Percentiles rank a stretch among this genome's conserved stretches.
Evolutionary conservation across 345 rosid species (phyloP).

Genomic region (Populus tremula): DNA sequence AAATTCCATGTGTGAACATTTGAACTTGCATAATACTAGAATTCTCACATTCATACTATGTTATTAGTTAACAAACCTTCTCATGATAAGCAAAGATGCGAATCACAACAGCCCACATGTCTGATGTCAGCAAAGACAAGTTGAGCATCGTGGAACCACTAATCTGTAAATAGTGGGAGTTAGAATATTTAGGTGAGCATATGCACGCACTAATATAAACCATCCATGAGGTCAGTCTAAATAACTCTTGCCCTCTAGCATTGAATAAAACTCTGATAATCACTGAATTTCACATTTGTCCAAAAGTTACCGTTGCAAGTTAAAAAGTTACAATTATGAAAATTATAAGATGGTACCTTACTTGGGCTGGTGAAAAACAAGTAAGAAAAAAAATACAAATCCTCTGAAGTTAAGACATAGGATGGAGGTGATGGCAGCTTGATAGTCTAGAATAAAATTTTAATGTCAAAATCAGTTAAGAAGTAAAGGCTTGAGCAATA

Average conservation of each 20-base stretch:
- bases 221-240: neutral
- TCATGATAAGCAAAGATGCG: conserved; percentile 82
- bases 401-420: neutral
- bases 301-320: neutral
- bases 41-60: neutral
- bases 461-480: neutral
- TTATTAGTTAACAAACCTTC: conserved; percentile 48
- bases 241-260: neutral
- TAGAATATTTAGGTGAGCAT: neutral
- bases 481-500: neutral
- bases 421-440: neutral
- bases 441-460: neutral
- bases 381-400: neutral
- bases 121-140: conserved; percentile 84
- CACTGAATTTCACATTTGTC: neutral
- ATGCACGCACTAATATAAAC: neutral
- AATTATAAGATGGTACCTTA: neutral
- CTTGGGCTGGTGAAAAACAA: neutral
- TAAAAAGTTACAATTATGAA: neutral
- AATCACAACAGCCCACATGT: conserved; percentile 92
- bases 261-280: neutral
- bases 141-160: conserved; percentile 89
- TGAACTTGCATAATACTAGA: neutral
- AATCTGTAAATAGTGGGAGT: conserved; percentile 39
- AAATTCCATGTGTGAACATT: neutral